Base-by-base conservation (phyloP, 495 filamentous ascomycete genomes). In the Cercophora newfieldiana region DNA sequence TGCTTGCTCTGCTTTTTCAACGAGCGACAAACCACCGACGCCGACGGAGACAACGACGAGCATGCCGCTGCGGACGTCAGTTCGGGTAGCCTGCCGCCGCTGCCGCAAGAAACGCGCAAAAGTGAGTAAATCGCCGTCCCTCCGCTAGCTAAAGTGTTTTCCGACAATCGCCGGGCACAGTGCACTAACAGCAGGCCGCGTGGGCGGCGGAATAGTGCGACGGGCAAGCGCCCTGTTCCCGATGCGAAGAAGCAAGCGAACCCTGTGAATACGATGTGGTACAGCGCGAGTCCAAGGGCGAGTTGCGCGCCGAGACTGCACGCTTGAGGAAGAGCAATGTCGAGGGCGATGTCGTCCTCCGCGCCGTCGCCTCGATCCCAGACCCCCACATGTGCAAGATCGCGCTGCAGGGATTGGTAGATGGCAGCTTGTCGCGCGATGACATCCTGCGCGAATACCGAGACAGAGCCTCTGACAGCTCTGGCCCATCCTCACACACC, bases 201-300 rank as follows among this genome's bases (percentile, higher is more conserved):
- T 57, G 25, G 29, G 18, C 19, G 57, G 19, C 29, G 8, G 7
- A 54, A 24, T 56, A 64, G 61, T 64, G 51, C 28, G 61, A 56
- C 30, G 51, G 61, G 25, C 50, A 64, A 56, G 7, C 61, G 2
- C 12, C 31, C 7, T 64, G 61, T 21, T 18, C 29, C 30, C 21
- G 49, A 47, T 64, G 51, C 26, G 51, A 37, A 10, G 51, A 64
- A 31, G 28, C 21, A 10, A 19, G 29, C 24, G 19, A 64, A 28
- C n/a, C n/a, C 12, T 64, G 61, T 30, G 50, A 64, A 24, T 64
- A 64, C 24, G 28, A 64, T 22, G 16, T 22, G 25, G 33, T 21
- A 3, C 61, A 21, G 19, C 61, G 61, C 7, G 61, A 64, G 30
- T 56, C 61, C 30, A 64, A 64, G 21, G 49, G 30, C 61, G 61